phyloP scores from a whole-genome alignment of 1,139 yeast species.

The Geotrichum fermentans region DNA sequence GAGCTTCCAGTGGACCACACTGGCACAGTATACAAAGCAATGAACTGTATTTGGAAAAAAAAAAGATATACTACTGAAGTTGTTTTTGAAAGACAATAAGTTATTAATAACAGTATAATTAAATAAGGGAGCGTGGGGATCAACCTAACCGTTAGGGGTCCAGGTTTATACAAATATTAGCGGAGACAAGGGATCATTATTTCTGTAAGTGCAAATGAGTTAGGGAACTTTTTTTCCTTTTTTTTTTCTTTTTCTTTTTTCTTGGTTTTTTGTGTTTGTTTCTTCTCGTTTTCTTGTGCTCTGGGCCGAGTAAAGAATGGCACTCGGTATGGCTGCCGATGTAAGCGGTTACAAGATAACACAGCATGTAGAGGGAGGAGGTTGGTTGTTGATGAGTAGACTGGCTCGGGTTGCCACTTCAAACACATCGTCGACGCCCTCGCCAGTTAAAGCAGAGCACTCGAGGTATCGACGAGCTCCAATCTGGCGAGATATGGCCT shows the following conservation, averaged over 20 bases:
- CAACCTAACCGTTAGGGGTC: too few relatives aligned
- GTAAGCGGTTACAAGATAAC: constrained; percentile 9
- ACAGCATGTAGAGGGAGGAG: constrained; percentile 11
- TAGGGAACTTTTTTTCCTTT: background rate
- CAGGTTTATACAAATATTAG: background rate
- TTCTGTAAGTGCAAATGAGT: constrained; percentile 6
- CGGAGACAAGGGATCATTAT: constrained; percentile 6
- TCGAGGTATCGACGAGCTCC: constrained; percentile 85
- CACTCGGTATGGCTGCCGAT: too few relatives aligned
- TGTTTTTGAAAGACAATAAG: too few relatives aligned
- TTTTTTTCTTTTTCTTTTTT: background rate
- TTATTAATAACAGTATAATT: too few relatives aligned
- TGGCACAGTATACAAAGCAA: too few relatives aligned
- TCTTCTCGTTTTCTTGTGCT: too few relatives aligned
- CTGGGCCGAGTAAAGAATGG: background rate
- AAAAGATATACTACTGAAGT: too few relatives aligned
- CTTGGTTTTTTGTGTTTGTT: background rate
- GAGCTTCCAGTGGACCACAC: too few relatives aligned
- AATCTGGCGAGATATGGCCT: constrained; percentile 76
- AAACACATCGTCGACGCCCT: constrained; percentile 86
- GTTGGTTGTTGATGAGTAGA: constrained; percentile 34
- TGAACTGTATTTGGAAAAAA: too few relatives aligned
- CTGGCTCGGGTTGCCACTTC: constrained; percentile 84
- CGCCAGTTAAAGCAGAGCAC: constrained; percentile 89
- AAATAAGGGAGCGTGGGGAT: constrained; percentile 3